Conservation (phyloP, 768 basidiomycete genomes). For the Cystobasidium tubakii region DNA sequence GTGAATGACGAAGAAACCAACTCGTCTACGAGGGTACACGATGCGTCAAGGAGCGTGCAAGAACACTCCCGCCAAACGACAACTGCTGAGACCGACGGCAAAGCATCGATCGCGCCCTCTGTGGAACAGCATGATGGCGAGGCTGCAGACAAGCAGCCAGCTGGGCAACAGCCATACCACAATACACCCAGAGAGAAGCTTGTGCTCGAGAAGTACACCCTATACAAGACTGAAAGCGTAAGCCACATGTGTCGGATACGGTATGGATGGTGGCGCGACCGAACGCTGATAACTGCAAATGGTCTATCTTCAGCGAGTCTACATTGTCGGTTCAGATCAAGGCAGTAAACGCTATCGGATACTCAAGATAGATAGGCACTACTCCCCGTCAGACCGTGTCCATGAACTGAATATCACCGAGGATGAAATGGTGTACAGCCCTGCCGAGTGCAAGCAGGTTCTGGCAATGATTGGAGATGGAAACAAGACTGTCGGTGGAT, state of each 20-base stretch:
- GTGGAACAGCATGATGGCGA: neutral
- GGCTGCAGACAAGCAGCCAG: neutral
- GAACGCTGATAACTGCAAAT: neutral
- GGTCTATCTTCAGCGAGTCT: conserved; percentile 59
- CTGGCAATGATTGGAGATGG: conserved; percentile 94
- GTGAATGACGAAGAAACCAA: too few species aligned
- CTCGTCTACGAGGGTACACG: too few species aligned
- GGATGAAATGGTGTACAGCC: conserved; percentile 80
- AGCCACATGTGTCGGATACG: conserved; percentile 1
- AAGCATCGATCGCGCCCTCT: neutral
- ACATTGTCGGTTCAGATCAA: conserved; percentile 82
- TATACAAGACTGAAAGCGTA: conserved; percentile 80
- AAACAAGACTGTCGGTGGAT: conserved; percentile 77
- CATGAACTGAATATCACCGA: conserved; percentile 69
- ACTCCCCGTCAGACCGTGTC: conserved; percentile 9
- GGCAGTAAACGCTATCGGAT: conserved; percentile 82
- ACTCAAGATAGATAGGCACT: conserved; percentile 74
- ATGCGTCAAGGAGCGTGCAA: neutral
- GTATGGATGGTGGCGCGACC: neutral
- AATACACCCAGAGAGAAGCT: neutral
- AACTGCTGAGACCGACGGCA: neutral
- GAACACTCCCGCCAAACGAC: neutral
- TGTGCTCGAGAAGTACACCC: conserved; percentile 70
- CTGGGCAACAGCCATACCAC: neutral
- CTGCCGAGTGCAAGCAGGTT: conserved; percentile 81